A percentile compares a stretch with the other conserved stretches of the same genome.
Evolutionary conservation across 345 rosid genomes (phyloP).

Genomic region (Psidium friedrichsthalianum): DNA sequence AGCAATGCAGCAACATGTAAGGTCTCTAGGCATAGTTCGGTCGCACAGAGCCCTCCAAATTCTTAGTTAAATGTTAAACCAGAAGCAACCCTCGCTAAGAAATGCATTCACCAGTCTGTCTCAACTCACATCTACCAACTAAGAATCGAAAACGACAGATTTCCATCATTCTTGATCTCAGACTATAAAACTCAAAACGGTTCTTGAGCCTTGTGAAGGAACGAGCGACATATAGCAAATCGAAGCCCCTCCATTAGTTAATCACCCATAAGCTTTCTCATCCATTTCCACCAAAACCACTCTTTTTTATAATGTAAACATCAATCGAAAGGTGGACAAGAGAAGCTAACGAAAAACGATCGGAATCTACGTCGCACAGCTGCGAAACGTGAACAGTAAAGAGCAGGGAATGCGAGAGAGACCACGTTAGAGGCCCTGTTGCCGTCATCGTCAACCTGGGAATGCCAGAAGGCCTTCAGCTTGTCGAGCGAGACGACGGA

Average conservation of each 20-base stretch:
- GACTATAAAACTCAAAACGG: not conserved
- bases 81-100: not conserved
- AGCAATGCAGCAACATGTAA: not conserved
- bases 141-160: not conserved
- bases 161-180: not conserved
- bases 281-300: not conserved
- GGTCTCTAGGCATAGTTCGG: not conserved
- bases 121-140: not conserved
- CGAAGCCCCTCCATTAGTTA: too few relatives aligned
- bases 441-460: slow-evolving; percentile 64
- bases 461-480: slow-evolving; percentile 45
- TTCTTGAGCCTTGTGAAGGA: not conserved
- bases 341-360: too few relatives aligned
- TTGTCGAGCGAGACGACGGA: slow-evolving; percentile 30
- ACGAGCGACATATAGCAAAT: not conserved
- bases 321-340: not conserved
- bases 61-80: not conserved
- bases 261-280: not conserved
- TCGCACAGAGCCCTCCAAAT: not conserved
- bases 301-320: too few relatives aligned
- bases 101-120: not conserved
- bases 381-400: not conserved
- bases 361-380: not conserved
- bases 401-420: not conserved
- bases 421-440: slow-evolving; percentile 66